Percentiles rank a stretch among this genome's conserved stretches.
Evolutionary conservation across 495 filamentous ascomycete species (phyloP).

Genomic region (Jackrogersella minutella): DNA sequence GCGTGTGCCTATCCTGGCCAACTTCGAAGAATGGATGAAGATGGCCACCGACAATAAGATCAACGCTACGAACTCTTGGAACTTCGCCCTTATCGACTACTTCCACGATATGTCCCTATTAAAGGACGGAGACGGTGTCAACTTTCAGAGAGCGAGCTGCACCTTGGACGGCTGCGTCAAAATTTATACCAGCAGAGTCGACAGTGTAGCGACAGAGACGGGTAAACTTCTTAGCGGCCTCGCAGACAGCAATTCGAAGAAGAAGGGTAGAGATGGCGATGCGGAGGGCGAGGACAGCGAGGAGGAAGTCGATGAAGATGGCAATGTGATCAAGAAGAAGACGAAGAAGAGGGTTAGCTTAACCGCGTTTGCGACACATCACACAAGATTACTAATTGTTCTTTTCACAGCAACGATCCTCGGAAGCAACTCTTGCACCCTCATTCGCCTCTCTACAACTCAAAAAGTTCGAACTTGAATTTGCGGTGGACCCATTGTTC

Average conservation of each 20-base stretch:
- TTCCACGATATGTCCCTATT: slow-evolving; percentile 99
- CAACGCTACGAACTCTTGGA: slow-evolving; percentile 98
- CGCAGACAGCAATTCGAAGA: slow-evolving; percentile 87
- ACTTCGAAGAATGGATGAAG: slow-evolving; percentile 99
- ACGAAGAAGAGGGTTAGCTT: slow-evolving; percentile 65
- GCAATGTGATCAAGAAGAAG: slow-evolving; percentile 73
- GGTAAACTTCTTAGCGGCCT: slow-evolving; percentile 94
- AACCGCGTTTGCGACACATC: neutral
- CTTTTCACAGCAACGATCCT: slow-evolving; percentile 68
- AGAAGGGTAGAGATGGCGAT: slow-evolving; percentile 66
- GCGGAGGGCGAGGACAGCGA: slow-evolving; percentile 77
- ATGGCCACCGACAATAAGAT: slow-evolving; percentile 99
- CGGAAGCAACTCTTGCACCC: slow-evolving; percentile 88
- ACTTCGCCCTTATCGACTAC: slow-evolving; percentile 98
- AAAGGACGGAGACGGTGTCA: slow-evolving; percentile 95
- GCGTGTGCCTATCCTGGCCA: slow-evolving; percentile 92
- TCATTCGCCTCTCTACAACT: slow-evolving; percentile 88
- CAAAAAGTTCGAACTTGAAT: slow-evolving; percentile 97
- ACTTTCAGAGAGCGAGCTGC: slow-evolving; percentile 98
- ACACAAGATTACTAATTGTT: slow-evolving; percentile 7
- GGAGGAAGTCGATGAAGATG: slow-evolving; percentile 82
- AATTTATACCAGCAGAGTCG: slow-evolving; percentile 97
- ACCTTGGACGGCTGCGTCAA: slow-evolving; percentile 98
- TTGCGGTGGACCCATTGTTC: slow-evolving; percentile 95
- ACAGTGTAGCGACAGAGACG: slow-evolving; percentile 97